Evolutionary conservation across 495 filamentous ascomycete genomes (phyloP).

Genomic region (Aspergillus biplanus): DNA sequence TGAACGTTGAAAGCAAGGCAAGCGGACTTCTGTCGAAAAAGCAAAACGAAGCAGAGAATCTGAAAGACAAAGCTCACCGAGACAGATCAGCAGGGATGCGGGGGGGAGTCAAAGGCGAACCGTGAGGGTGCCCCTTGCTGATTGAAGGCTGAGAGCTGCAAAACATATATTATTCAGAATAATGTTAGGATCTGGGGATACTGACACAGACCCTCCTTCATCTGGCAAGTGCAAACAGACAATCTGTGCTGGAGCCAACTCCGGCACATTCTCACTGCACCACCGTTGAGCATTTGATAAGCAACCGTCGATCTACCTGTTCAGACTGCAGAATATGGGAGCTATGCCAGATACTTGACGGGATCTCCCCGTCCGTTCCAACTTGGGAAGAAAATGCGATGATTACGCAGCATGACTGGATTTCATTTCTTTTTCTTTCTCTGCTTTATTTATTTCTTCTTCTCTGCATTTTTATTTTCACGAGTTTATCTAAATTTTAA

Average conservation of each 20-base stretch:
- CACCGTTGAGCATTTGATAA: background rate
- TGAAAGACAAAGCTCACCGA: background rate
- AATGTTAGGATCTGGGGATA: background rate
- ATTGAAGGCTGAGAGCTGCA: background rate
- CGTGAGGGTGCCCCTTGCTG: background rate
- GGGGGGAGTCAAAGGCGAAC: no score
- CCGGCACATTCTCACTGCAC: background rate
- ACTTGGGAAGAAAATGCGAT: slow-evolving; percentile 6
- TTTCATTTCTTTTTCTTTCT: background rate
- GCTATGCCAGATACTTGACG: slow-evolving; percentile 6
- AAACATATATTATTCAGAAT: background rate
- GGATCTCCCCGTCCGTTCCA: slow-evolving; percentile 18
- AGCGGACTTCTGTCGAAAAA: background rate
- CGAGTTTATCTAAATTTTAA: background rate
- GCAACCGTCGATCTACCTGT: background rate
- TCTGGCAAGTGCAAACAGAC: background rate
- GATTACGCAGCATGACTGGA: background rate
- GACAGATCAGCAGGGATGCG: no score
- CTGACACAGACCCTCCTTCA: background rate
- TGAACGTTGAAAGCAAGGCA: slow-evolving; percentile 5
- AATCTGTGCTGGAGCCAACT: no score
- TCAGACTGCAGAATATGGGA: background rate
- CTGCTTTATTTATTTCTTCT: background rate
- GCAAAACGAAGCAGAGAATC: background rate
- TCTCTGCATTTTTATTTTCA: background rate